Conservation (phyloP, 1,284 basidiomycete species). For the Sanghuangporus baumii region DNA sequence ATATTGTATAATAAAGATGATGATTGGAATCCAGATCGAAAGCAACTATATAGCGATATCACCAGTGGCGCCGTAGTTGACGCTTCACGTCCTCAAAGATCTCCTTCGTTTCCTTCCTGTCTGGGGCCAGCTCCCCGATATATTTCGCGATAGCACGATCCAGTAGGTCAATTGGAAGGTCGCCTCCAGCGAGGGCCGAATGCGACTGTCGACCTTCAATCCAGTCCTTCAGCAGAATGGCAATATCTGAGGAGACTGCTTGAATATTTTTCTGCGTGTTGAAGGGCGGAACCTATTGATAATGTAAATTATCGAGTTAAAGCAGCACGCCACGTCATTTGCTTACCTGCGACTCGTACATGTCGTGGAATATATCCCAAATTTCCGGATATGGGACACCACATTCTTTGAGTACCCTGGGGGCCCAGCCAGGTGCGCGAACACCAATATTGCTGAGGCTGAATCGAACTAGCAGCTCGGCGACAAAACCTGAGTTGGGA, state of each 20-base stretch:
- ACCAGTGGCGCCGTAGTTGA: constrained; percentile 64
- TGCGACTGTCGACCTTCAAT: constrained; percentile 66
- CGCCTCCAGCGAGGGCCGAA: constrained; percentile 44
- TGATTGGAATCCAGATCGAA: background rate
- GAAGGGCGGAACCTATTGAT: constrained; percentile 70
- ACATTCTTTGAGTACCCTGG: constrained; percentile 70
- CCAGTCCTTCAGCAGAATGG: constrained; percentile 71
- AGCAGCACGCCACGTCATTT: constrained; percentile 2
- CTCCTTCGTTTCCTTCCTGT: constrained; percentile 51
- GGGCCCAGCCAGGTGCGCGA: constrained; percentile 73
- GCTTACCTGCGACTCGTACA: constrained; percentile 81
- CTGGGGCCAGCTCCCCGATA: constrained; percentile 56
- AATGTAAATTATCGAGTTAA: constrained; percentile 5
- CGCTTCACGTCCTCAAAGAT: constrained; percentile 65
- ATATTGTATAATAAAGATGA: background rate
- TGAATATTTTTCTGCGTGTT: constrained; percentile 73
- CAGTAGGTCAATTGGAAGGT: constrained; percentile 71
- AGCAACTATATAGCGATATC: constrained; percentile 3
- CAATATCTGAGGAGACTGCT: constrained; percentile 73
- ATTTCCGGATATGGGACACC: constrained; percentile 71
- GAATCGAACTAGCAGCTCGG: constrained; percentile 66
- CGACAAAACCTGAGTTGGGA: constrained; percentile 50
- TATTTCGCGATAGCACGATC: constrained; percentile 68
- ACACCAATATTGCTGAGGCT: constrained; percentile 54
- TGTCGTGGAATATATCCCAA: constrained; percentile 81